Evolutionary conservation across 2,329 filamentous ascomycete genomes (phyloP).

Genomic region (Mycosphaerella arachidis): DNA sequence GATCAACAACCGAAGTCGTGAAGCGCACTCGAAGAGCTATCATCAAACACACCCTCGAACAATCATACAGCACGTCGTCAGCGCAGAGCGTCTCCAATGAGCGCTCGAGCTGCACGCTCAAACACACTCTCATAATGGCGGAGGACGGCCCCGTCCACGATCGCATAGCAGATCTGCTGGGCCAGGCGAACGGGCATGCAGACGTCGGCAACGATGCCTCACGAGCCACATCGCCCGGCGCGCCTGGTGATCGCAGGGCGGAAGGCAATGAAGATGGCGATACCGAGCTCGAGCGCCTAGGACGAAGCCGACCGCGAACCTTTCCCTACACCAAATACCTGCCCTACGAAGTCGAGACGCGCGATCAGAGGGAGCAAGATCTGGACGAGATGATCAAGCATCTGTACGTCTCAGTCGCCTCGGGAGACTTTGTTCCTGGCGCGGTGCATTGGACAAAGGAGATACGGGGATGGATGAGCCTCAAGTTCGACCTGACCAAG

Average conservation of each 20-base stretch:
- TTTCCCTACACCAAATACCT: constrained; percentile 90
- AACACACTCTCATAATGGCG: constrained; percentile 22
- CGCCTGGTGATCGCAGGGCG: constrained; percentile 46
- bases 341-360: constrained; percentile 82
- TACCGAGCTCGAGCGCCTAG: constrained; percentile 53
- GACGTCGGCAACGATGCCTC: constrained; percentile 62
- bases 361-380: constrained; percentile 69
- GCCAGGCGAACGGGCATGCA: constrained; percentile 35
- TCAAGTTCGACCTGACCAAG: constrained; percentile 95
- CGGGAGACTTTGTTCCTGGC: constrained; percentile 89
- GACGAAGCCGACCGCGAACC: constrained; percentile 73
- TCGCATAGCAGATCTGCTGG: constrained; percentile 40
- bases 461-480: constrained; percentile 86
- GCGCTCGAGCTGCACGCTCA: constrained; percentile 13
- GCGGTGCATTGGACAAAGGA: constrained; percentile 97
- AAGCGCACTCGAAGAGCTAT: not conserved
- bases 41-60: not conserved
- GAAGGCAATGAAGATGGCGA: constrained; percentile 31
- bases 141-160: constrained; percentile 25
- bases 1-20: not conserved
- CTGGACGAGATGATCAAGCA: constrained; percentile 86
- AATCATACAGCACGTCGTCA: not conserved
- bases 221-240: constrained; percentile 78
- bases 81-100: constrained; percentile 15
- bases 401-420: constrained; percentile 84